phyloP scores from a whole-genome alignment of 768 basidiomycete genomes.

The Tubosaeta sp. region DNA sequence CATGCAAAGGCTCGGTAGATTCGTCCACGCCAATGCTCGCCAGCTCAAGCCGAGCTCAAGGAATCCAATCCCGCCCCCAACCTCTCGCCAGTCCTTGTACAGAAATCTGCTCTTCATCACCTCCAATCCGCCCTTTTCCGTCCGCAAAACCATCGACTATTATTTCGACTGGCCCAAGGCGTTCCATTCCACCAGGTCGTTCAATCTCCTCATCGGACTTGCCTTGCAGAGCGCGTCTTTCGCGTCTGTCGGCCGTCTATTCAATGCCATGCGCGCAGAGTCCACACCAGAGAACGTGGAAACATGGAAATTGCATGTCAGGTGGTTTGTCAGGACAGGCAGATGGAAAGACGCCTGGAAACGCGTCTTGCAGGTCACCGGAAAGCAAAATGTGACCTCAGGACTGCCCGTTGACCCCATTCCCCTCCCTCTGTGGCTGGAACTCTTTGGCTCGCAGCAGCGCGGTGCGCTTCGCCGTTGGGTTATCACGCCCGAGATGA shows the following conservation, averaged over 20 bases:
- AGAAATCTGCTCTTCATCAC: constrained; percentile 24
- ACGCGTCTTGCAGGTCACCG: constrained; percentile 29
- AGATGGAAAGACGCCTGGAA: constrained; percentile 58
- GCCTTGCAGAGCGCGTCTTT: constrained; percentile 50
- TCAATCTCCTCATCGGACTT: constrained; percentile 42
- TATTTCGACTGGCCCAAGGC: constrained; percentile 24
- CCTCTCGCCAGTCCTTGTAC: constrained; percentile 34
- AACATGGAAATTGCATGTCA: constrained; percentile 53
- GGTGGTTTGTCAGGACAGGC: constrained; percentile 53
- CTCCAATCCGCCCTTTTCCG: constrained; percentile 13
- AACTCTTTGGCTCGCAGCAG: constrained; percentile 49
- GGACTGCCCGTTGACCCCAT: constrained; percentile 14
- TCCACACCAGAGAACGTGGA: constrained; percentile 43
- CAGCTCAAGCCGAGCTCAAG: background rate
- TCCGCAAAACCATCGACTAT: constrained; percentile 19
- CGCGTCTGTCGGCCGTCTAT: constrained; percentile 42
- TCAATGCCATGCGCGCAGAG: constrained; percentile 44
- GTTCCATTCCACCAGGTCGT: constrained; percentile 38
- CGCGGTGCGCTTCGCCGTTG: constrained; percentile 30
- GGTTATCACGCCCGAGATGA: background rate
- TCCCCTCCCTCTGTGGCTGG: constrained; percentile 54
- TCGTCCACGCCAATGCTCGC: background rate
- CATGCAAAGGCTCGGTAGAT: background rate
- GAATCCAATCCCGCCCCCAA: constrained; percentile 26
- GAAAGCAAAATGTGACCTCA: constrained; percentile 6